Conservation (phyloP, 1,139 yeast genomes). For the Maudiozyma humilis region DNA sequence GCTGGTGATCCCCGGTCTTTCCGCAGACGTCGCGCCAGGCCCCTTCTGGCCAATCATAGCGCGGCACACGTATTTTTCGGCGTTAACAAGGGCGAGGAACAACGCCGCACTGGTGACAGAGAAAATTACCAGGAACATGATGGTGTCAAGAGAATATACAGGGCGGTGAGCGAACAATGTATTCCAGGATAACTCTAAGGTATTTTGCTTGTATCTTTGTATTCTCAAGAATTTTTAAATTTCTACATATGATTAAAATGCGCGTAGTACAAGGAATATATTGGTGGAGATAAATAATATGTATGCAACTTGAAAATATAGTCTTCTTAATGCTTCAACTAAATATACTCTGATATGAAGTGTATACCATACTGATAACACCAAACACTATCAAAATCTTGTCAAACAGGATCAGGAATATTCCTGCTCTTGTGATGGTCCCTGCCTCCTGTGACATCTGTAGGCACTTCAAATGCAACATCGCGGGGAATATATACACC, state of each 20-base stretch:
- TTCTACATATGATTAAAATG: background rate
- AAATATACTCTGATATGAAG: constrained; percentile 49
- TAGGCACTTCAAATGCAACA: constrained; percentile 46
- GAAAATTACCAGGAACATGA: no score
- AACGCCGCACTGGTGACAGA: background rate
- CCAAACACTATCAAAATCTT: constrained; percentile 48
- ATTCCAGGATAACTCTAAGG: no score
- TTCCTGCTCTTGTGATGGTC: background rate
- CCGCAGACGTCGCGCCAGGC: no score
- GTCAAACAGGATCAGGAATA: constrained; percentile 33
- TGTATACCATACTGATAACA: constrained; percentile 51
- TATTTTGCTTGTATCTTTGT: no score
- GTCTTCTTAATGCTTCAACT: background rate
- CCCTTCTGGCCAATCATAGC: background rate
- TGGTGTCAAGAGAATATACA: no score
- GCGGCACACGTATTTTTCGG: background rate
- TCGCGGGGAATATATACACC: constrained; percentile 76
- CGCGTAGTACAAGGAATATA: background rate
- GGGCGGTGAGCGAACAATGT: no score
- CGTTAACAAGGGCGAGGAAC: background rate
- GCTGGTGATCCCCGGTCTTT: no score
- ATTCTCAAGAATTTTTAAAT: no score
- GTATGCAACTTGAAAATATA: no score
- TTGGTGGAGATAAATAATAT: background rate
- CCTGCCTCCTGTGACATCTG: constrained; percentile 14